Evolutionary conservation across 345 rosid genomes (phyloP).

Genomic region (Citrus sinensis): DVS_A1.0 CM039164.1:13268501-13269000

Average conservation of each 20-base stretch:
- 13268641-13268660: not conserved
- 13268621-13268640: not conserved
- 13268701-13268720: not conserved
- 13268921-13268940: not conserved
- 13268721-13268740: not conserved
- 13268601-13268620: not conserved
- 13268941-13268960: not conserved
- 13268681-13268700: not conserved
- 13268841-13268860: not conserved
- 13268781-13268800: not conserved
- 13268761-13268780: not conserved
- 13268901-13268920: not conserved
- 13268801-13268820: not conserved
- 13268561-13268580: not conserved
- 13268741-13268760: not conserved
- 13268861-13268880: not conserved
- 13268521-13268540: not conserved
- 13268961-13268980: not conserved
- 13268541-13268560: not conserved
- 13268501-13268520: not conserved
- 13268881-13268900: not conserved
- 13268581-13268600: not conserved
- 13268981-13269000: not conserved
- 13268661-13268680: not conserved
- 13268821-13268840: not conserved